A percentile compares a stretch with the other conserved stretches of the same genome.
These are phyloP conservation scores for Boeremia lycopersici DNA, from an alignment of 2,329 filamentous ascomycete genomes.

Conservation along the genomic window DNA sequence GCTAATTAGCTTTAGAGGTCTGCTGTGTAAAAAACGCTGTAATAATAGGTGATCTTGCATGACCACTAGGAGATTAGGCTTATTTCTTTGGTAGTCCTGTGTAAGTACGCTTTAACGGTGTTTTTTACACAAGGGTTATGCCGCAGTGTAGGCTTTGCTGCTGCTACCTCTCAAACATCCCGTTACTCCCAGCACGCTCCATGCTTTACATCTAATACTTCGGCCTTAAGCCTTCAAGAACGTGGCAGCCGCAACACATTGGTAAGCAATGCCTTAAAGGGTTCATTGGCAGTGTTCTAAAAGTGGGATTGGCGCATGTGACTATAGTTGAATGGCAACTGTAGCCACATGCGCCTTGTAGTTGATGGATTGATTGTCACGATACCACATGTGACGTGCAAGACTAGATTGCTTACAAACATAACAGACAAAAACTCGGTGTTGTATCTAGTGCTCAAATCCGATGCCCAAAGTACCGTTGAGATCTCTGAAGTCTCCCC, in stretches of 20 bases:
- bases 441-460: conserved; percentile 13
- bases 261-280: neutral
- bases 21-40: too few species aligned
- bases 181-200: neutral
- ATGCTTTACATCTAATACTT: conserved; percentile 4
- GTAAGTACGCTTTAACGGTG: too few species aligned
- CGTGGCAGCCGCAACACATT: conserved; percentile 5
- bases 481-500: conserved; percentile 19
- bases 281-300: neutral
- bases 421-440: neutral
- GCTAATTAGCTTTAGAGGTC: too few species aligned
- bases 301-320: conserved; percentile 68
- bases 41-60: too few species aligned
- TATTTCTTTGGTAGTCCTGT: too few species aligned
- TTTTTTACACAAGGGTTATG: too few species aligned
- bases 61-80: too few species aligned
- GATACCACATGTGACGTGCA: neutral
- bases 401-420: neutral
- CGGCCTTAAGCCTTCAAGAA: conserved; percentile 7
- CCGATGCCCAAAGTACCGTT: conserved; percentile 16
- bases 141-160: neutral
- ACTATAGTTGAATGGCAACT: conserved; percentile 93
- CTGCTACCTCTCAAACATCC: neutral
- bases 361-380: neutral
- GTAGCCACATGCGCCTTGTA: too few species aligned